Base-by-base conservation (phyloP, 345 rosid genomes). In the Moricandia arvensis region DNA sequence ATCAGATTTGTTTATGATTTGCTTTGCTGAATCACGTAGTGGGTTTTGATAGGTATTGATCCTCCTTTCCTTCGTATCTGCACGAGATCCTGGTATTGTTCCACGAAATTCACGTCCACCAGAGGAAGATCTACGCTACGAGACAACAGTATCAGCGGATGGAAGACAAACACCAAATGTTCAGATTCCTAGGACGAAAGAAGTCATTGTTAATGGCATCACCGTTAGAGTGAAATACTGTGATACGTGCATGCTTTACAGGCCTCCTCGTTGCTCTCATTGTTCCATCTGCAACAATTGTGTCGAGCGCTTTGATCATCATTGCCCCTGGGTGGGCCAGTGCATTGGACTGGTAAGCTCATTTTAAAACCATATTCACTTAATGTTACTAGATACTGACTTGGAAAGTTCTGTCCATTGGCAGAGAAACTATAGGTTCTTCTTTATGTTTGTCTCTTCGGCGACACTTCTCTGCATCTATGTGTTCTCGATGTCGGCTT, bases 321-420 rank as follows among this genome's bases (percentile, higher is more conserved):
- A 95, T 78, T 95, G 99, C 79, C 98, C 98, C 15, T 95, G 99
- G 99, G 98, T 95, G 65, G 99, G 99, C 54, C 99, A 95, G 75
- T 95, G 99, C 84, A 86, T 95, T 80, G 99, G 99, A 78, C 55
- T 88, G 93, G 98, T 94, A 87, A 74, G 85, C 77, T 84, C 53
- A 65, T 72, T 37, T 37, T 5, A 13, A 43, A 51, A 54, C 2
- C 55, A 63, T 51, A 51, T 72, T 13, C 1, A 21, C 15, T 59
- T 12, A 1, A 59, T 45, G 54, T 47, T 47, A 47, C 5, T 15
- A 47, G 54, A 47, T 15, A 6, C 54, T 47, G 54, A 47, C 18
- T 47, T 47, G 8, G 54, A 47, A 45, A 15, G 21, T n/a, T 47
- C 0, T 37, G 12, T 8, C 43, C 18, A n/a, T 78, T 81, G 82